Percentiles rank a stretch among this genome's conserved stretches.
Conservation (phyloP, 805 yeast genomes). For the Candida maesae region DNA sequence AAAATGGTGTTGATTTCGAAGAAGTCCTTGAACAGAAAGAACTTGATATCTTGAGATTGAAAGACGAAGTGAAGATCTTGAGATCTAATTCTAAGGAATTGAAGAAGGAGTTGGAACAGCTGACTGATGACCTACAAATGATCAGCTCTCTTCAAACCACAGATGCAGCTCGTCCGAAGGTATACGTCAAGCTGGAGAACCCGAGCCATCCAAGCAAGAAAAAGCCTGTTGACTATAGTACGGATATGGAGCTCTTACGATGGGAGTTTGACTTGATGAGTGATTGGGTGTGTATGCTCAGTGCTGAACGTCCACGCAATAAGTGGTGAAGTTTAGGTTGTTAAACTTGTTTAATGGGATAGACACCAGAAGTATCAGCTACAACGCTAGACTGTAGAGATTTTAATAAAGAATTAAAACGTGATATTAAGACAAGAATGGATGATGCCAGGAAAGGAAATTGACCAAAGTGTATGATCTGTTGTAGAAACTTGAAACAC, state of each 20-base stretch:
- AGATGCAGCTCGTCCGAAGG: too few species aligned
- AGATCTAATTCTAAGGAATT: conserved; percentile 3
- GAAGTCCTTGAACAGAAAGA: background rate
- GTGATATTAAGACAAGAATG: too few species aligned
- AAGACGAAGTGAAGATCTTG: background rate
- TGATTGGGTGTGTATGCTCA: conserved; percentile 8
- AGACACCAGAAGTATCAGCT: too few species aligned
- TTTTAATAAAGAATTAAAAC: too few species aligned
- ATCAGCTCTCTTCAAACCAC: conserved; percentile 4
- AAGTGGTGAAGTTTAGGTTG: too few species aligned
- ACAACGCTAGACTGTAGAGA: too few species aligned
- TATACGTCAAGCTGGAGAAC: background rate
- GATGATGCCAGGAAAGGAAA: too few species aligned
- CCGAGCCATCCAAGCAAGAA: background rate
- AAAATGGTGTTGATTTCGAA: conserved; percentile 3
- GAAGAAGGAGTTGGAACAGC: conserved; percentile 5
- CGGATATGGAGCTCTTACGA: conserved; percentile 5
- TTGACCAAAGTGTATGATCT: too few species aligned
- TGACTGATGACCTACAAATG: conserved; percentile 6
- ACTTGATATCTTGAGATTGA: conserved; percentile 1
- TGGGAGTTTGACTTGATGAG: conserved; percentile 17
- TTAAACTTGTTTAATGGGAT: too few species aligned
- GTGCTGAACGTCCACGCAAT: background rate
- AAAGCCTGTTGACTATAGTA: background rate
- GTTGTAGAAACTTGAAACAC: too few species aligned